phyloP scores from a whole-genome alignment of 768 basidiomycete species.

The Rubroboletus satanas region DNA sequence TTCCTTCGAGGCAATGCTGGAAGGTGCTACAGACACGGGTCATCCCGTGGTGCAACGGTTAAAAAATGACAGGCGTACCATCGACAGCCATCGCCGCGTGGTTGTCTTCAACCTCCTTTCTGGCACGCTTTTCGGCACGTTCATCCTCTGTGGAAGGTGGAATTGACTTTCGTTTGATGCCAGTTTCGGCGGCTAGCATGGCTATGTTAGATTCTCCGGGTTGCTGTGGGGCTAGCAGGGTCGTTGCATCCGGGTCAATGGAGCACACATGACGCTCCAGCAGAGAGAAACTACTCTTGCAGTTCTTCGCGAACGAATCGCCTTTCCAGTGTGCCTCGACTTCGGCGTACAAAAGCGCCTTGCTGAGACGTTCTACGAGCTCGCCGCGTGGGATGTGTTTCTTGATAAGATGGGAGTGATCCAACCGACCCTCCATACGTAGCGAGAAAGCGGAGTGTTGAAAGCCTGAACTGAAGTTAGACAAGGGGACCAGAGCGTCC shows the following conservation, averaged over 20 bases:
- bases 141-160: conserved; percentile 42
- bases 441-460: conserved; percentile 80
- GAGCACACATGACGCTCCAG: conserved; percentile 73
- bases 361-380: conserved; percentile 74
- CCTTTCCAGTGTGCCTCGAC: conserved; percentile 80
- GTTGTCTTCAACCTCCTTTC: conserved; percentile 44
- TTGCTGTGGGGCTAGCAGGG: conserved; percentile 16
- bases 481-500: conserved; percentile 1
- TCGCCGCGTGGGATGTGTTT: conserved; percentile 81
- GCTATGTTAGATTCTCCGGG: conserved; percentile 9
- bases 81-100: conserved; percentile 40
- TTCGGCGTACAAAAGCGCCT: conserved; percentile 76
- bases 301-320: conserved; percentile 56
- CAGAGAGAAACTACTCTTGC: conserved; percentile 70
- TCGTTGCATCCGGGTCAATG: conserved; percentile 36
- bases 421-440: conserved; percentile 67
- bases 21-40: conserved; percentile 13
- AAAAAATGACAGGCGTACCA: conserved; percentile 23
- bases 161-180: conserved; percentile 50
- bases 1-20: conserved; percentile 17
- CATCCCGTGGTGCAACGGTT: conserved; percentile 25
- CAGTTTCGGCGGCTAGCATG: conserved; percentile 18
- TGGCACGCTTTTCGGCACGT: conserved; percentile 62
- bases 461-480: conserved; percentile 50
- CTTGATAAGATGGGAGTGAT: conserved; percentile 61